Evolutionary conservation across 371 early-diverging fungal genomes (phyloP), one percentile per base, ranked within the genome.

Genomic region (Globomyces sp.): DNA sequence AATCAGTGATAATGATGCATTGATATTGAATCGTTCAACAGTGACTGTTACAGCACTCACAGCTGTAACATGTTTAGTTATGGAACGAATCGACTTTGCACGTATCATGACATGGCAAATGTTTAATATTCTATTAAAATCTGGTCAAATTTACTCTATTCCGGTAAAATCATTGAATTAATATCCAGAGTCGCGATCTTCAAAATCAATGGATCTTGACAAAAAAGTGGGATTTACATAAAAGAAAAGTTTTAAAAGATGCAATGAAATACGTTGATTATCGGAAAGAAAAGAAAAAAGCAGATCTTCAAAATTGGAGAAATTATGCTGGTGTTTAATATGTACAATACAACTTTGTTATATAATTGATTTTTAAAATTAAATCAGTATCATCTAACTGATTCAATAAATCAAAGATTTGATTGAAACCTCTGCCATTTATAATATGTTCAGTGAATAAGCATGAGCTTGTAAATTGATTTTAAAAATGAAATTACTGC

Each of bases 51-150:
- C 6, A 8, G 64, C 64, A 3, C 8, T 58, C 3, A 6, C 10
- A n/a, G 61, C 64, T 8, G 53, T 52, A 36, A 58, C 58, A 4
- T 64, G 64, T 24, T 10, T 64, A 3, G 49, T 58, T 36, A 64
- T 64, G 63, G 57, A 64, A 43, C 63, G 64, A 8, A 64, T 64
- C 36, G 64, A 64, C 40, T 64, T 64, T 60, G n/a, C 24, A 13
- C 6, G 64, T 11, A 37, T 64, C 2, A 64, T 64, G 64, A 10
- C 62, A 37, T 57, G 51, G 64, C 13, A 6, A 4, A 64, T 64
- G 64, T 48, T 64, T 37, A 48, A 64, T 24, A 57, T 8, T 34
- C 60, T 64, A 47, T 10, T 3, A n/a, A 8, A 42, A 5, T 4
- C 51, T 8, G 13, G 47, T 8, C 11, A 34, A 51, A 42, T 64